phyloP scores from a whole-genome alignment of 139 green algal species.

The Nannochloris sp. region DNA sequence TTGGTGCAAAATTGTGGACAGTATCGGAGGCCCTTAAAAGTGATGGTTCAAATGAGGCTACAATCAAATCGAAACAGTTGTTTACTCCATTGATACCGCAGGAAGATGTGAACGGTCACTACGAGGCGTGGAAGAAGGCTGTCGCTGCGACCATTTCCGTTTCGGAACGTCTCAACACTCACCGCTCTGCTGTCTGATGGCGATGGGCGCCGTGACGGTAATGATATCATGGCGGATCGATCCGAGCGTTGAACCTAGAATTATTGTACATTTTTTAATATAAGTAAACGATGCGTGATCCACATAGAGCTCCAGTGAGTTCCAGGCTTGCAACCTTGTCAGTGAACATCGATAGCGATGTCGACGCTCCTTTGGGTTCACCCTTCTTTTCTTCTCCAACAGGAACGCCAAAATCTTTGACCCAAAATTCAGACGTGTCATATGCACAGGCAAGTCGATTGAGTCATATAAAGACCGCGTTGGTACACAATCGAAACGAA shows the following conservation, averaged over 20 bases:
- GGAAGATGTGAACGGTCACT: conserved; percentile 16
- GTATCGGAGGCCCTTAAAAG: conserved; percentile 38
- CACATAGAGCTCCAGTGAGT: too few species aligned
- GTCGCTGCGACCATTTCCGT: conserved; percentile 16
- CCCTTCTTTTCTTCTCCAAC: conserved; percentile 11
- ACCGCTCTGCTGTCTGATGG: too few species aligned
- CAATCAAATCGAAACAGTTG: conserved; percentile 10
- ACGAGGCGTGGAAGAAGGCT: conserved; percentile 50
- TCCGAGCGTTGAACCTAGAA: too few species aligned
- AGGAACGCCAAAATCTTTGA: neutral
- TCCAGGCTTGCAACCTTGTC: too few species aligned
- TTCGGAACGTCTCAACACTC: too few species aligned
- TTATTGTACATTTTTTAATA: too few species aligned
- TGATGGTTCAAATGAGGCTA: conserved; percentile 1
- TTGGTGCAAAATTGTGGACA: conserved; percentile 75
- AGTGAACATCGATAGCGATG: neutral
- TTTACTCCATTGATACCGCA: conserved; percentile 22
- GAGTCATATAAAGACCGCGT: conserved; percentile 10
- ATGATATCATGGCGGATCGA: too few species aligned
- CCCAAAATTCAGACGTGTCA: neutral
- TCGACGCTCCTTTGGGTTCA: neutral
- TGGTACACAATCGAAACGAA: conserved; percentile 21
- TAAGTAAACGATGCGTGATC: too few species aligned
- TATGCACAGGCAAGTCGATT: neutral
- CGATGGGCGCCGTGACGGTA: too few species aligned